Evolutionary conservation across 768 basidiomycete species (phyloP), one percentile per base, ranked within the genome.

Genomic region (Lentinula raphanica): DNA sequence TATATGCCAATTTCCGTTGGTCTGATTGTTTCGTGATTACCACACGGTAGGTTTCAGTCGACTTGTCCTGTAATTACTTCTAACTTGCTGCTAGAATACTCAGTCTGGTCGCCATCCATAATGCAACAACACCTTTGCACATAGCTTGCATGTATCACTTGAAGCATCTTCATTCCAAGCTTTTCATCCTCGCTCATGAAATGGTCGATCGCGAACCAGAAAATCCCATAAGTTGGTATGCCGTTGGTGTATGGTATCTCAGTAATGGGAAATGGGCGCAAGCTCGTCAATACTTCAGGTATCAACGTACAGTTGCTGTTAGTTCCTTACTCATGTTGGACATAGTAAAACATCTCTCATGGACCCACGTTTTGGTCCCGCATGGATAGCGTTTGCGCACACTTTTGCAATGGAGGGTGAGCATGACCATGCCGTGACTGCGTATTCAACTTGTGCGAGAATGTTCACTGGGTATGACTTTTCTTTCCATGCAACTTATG

Each of bases 141-240:
- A 87, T 99, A 32, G 94, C 96, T 3, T 98, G 96, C 81, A 96
- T 98, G 92, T 91, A 95, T 68, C 96, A 99, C 71, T 79, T 98
- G 19, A 84, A 87, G 25, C 88, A 96, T 69, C 76, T 98, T 11
- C 91, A 95, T 65, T 94, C 95, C 2, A 88, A 89, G 64, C 82
- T 99, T 5, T 99, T 98, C 74, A 88, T 99, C 61, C 81, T 98
- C 38, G 97, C 97, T 0, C 97, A 98, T 66, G 92, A 97, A 67
- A 83, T 99, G 69, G 94, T 98, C 17, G 92, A 98, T 56, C 85
- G 84, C 48, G 95, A 98, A 67, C 95, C 97, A 0, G 92, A 94
- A 66, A 88, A 91, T 42, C 87, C 94, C 0, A 83, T 92, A 54
- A 95, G 92, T 64, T 99, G 97, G 97, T 99, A 98, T 71, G 93